Evolutionary conservation across 495 filamentous ascomycete genomes (phyloP).

Genomic region (Tuber indicum): DNA sequence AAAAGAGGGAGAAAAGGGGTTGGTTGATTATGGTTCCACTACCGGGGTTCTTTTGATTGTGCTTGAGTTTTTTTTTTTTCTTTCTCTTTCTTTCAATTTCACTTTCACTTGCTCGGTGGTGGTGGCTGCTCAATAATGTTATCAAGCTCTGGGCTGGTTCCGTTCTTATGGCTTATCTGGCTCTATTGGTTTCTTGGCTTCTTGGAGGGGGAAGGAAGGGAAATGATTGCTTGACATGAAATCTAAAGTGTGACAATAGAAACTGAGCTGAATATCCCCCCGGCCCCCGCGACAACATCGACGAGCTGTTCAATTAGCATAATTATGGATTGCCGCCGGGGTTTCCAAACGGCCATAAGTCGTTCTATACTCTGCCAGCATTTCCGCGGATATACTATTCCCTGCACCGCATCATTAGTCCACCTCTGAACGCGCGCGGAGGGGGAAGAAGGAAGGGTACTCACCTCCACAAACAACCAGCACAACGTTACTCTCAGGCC

Average conservation of each 20-base stretch:
- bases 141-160: not conserved
- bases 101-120: not conserved
- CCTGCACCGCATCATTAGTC: conserved; percentile 15
- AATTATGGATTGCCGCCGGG: not conserved
- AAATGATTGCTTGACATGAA: conserved; percentile 5
- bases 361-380: conserved; percentile 58
- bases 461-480: conserved; percentile 80
- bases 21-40: not conserved
- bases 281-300: not conserved
- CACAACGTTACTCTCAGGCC: conserved; percentile 62
- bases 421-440: not conserved
- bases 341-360: conserved; percentile 43
- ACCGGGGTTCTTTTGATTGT: not conserved
- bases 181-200: not conserved
- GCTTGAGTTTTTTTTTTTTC: not conserved
- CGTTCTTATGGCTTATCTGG: not conserved
- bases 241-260: not conserved
- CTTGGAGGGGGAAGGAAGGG: not conserved
- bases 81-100: not conserved
- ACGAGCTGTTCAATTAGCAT: not conserved
- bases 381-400: conserved; percentile 62
- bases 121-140: not conserved
- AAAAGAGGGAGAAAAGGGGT: not conserved
- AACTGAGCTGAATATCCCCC: not conserved
- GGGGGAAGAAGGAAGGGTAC: not conserved